Conservation (phyloP, 2,329 filamentous ascomycete genomes). For the Parafenestella ontariensis region DNA sequence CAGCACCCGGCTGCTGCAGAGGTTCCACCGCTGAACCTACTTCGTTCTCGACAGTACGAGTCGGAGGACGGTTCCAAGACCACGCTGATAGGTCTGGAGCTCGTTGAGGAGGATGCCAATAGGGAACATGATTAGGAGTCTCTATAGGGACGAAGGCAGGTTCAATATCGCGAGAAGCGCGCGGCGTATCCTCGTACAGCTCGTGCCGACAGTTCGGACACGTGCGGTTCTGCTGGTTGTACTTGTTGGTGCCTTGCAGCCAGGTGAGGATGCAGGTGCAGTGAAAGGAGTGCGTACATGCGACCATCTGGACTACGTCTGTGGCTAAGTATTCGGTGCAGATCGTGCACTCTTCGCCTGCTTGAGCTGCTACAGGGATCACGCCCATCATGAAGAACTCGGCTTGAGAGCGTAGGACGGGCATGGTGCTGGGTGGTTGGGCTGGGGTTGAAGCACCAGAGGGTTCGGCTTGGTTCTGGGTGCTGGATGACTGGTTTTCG, state of each 20-base stretch:
- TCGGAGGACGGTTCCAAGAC: too few species aligned
- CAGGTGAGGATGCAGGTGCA: constrained; percentile 5
- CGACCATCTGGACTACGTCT: constrained; percentile 3
- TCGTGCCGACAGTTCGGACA: constrained; percentile 8
- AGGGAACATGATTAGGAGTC: too few species aligned
- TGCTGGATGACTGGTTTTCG: neutral
- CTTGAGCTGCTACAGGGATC: neutral
- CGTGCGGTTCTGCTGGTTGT: neutral
- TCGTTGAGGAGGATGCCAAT: too few species aligned
- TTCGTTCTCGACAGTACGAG: too few species aligned
- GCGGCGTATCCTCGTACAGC: constrained; percentile 1
- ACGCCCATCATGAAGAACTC: constrained; percentile 14
- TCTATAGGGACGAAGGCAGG: too few species aligned
- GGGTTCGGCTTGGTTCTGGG: neutral
- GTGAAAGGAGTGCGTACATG: constrained; percentile 9
- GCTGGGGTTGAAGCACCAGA: neutral
- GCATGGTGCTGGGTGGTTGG: neutral
- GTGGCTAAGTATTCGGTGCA: neutral
- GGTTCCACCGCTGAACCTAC: too few species aligned
- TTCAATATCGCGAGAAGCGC: neutral
- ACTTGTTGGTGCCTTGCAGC: neutral
- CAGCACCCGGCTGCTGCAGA: too few species aligned
- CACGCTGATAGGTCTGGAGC: too few species aligned
- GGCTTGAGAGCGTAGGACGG: constrained; percentile 8
- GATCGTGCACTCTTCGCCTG: neutral